Base-by-base conservation (phyloP, 2,329 filamentous ascomycete species). In the Stachybotrys chlorohalonatus region DNA sequence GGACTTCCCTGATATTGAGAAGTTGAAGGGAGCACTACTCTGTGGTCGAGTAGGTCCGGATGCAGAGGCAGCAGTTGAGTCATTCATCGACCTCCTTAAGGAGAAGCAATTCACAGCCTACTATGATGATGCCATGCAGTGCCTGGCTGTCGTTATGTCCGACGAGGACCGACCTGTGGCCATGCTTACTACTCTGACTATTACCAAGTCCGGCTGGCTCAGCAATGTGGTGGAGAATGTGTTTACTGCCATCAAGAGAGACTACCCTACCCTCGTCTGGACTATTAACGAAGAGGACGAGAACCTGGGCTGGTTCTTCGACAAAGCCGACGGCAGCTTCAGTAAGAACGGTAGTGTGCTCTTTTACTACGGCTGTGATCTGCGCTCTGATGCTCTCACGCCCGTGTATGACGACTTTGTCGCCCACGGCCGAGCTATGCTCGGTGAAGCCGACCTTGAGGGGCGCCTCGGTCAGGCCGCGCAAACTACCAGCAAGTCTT, bases 301-400 rank as follows among this genome's bases (percentile, higher is more conserved):
- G 80, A 96, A 97, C 70, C 78, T 97, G 64, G 92, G 90, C 9
- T 97, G 93, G 94, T 96, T 97, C 78, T 95, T 95, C 62, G 92
- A 96, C 73, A 96, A 96, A 79, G 88, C 93, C 9, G 91, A 96
- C 63, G 93, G 94, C 55, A 96, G 90, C 71, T 82, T 96, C 63
- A 90, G 87, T 58, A 84, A 86, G 54, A 85, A 90, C 62, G 90
- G 90, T 56, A 89, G 92, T 66, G 90, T 96, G 46, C 86, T 97
- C 66, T 97, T 97, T 78, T 97, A 93, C 89, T 96, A 95, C 70
- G 91, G 92, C 53, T 84, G 94, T 55, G 88, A 94, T 61, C 85
- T 85, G 54, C 84, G 86, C 32, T 85, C 90, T 52, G 89, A 95
- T 69, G 63, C 62, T 17, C 87, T 96, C 30, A 85, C 86, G 63